Base-by-base conservation (phyloP, 768 basidiomycete species). In the Tricholoma terreum region DNA sequence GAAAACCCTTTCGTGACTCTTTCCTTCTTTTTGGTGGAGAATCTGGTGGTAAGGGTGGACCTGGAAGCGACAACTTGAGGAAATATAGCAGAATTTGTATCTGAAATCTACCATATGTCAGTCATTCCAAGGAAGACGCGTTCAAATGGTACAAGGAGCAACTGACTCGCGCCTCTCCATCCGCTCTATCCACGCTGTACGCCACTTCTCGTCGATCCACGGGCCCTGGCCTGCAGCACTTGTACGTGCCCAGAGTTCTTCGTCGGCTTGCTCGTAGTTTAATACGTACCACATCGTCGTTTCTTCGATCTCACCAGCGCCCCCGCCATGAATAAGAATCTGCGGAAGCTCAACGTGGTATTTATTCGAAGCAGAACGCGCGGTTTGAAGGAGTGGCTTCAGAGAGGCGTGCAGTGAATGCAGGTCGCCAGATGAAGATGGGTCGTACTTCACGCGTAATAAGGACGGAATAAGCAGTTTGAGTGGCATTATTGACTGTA, bases 271-370 rank as follows among this genome's bases (percentile, higher is more conserved):
- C 68, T 89, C 89, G 65, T 87, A 79, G 56, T 77, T 77, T 38
- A 88, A 71, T 0, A 83, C 79, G 57, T 82, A 90, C 88, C 88
- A 91, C 84, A 90, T 87, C 78, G 89, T 84, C 0, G 75, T 78
- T 57, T 90, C 89, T 59, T 90, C 89, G 33, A 79, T 72, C 59
- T 84, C 84, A 2, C 81, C 87, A 2, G 77, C 81, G 1, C 84
- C 86, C 9, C 82, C 84, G 0, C 80, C 82, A 45, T 84, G 78
- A 0, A 70, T 69, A 2, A 92, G 76, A 7, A 90, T 80, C 56
- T 79, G 75, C 0, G 83, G 77, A 0, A 92, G 77, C n/a, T 86
- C 84, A 0, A 71, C 69, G 61, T 84, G 82, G 60, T 89, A 91
- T 67, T 90, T 91, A 30, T 78, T 75, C 2, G 78, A 69, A 4